Base-by-base conservation (phyloP, 192 early-diverging fungal genomes). In the Chytriomyces hyalinus region DNA sequence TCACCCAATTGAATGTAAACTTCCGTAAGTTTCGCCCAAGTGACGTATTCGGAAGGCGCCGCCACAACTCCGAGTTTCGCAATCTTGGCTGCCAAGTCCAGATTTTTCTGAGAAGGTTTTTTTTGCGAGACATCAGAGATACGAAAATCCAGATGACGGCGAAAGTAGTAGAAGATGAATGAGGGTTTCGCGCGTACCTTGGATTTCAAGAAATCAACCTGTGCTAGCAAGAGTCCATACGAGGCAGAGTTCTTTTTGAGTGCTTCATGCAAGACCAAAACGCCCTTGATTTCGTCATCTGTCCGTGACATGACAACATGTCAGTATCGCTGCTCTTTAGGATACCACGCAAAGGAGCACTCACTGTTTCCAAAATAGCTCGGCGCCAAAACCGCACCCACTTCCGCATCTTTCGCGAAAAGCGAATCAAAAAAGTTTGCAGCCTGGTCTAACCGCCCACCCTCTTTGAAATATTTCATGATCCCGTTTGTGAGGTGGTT, bases 21-120 rank as follows among this genome's bases (percentile, higher is more conserved):
- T 81, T 99, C 91, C 6, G 96, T 96, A 26, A 99, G 86, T 79
- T 96, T 96, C 20, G 95, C 92, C 98, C 98, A 99, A 0, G 96
- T 94, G 15, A 90, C 83, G 80, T 94, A 99, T 82, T 99, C 98
- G 24, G 94, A 95, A 4, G 98, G 97, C 4, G 97, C 95, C 68
- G 88, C 92, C 75, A 95, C 94, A 47, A 98, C 97, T 11, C 95
- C 97, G 80, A 94, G 91, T 74, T 96, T 95, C 20, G 96, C 95
- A 10, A 99, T 82, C 63, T 92, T 91, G 46, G 96, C 82, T 4
- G 97, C 95, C 70, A 92, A 90, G 49, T 95, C 92, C 57, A 86
- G 84, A 77, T 88, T 85, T 73, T 89, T 83, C 85, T 87, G 61
- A 67, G 36, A 28, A 17, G 11, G 64, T 6, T 13, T 20, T 57